Percentiles rank a stretch among this genome's conserved stretches.
Conservation (phyloP, 345 rosid species). For the Trapa incisa region DNA sequence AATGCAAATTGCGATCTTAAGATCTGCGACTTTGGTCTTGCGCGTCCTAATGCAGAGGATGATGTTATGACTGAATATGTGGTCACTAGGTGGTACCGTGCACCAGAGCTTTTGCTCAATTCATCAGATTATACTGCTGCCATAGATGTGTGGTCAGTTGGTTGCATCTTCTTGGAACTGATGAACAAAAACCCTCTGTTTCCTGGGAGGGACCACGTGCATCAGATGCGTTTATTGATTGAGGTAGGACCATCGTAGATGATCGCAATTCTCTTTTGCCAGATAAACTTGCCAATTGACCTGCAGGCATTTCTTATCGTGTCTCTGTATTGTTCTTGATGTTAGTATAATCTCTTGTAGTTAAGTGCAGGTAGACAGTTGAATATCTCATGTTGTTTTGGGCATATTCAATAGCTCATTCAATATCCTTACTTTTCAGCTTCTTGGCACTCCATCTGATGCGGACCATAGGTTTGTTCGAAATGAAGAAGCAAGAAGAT, state of each 20-base stretch:
- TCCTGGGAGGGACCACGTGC: constrained; percentile 90
- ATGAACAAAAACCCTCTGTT: constrained; percentile 85
- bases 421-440: constrained; percentile 29
- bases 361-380: too few species aligned
- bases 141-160: constrained; percentile 74
- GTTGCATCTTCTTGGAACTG: constrained; percentile 94
- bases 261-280: too few species aligned
- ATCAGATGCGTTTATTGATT: constrained; percentile 79
- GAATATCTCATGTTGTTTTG: too few species aligned
- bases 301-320: too few species aligned
- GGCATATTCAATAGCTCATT: too few species aligned
- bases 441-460: constrained; percentile 85
- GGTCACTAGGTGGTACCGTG: constrained; percentile 95
- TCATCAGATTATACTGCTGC: constrained; percentile 43
- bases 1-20: constrained; percentile 89
- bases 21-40: constrained; percentile 90
- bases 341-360: background rate
- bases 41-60: constrained; percentile 81
- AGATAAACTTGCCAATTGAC: too few species aligned
- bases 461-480: constrained; percentile 73
- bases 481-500: constrained; percentile 78
- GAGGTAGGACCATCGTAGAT: constrained; percentile 35
- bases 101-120: constrained; percentile 85
- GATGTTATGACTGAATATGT: constrained; percentile 98
- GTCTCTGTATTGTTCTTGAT: too few species aligned